These are phyloP conservation scores for Xanthoconium purpureum DNA, from an alignment of 768 basidiomycete species.

Conservation along the genomic window DNA sequence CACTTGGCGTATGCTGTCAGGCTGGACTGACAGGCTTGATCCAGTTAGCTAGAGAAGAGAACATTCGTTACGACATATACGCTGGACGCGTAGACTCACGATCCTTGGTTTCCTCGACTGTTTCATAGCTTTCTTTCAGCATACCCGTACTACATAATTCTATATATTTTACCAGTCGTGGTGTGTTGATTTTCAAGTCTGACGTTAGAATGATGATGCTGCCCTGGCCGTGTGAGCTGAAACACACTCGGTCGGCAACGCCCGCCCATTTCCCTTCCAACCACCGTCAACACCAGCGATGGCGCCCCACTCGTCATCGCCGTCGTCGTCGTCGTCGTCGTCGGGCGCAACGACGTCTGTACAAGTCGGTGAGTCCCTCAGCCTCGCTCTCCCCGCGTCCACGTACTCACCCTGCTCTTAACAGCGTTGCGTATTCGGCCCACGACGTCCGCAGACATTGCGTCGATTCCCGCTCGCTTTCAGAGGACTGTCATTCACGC, in stretches of 20 bases:
- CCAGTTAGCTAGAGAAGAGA: conserved; percentile 1
- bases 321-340: conserved; percentile 51
- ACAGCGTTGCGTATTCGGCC: conserved; percentile 90
- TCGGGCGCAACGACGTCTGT: conserved; percentile 74
- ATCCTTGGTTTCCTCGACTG: conserved; percentile 27
- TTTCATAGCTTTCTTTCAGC: conserved; percentile 22
- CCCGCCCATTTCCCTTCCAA: conserved; percentile 29
- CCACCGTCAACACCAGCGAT: conserved; percentile 43
- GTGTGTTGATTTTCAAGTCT: too few species aligned
- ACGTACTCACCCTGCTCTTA: conserved; percentile 3
- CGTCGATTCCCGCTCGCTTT: conserved; percentile 89
- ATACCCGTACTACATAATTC: conserved; percentile 37
- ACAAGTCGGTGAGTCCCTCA: conserved; percentile 79
- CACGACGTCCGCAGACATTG: conserved; percentile 76
- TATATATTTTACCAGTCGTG: conserved; percentile 19
- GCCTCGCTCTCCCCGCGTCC: background rate
- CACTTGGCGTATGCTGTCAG: background rate
- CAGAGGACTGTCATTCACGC: conserved; percentile 87
- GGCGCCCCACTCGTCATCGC: conserved; percentile 69
- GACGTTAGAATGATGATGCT: background rate
- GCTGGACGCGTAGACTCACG: conserved; percentile 26
- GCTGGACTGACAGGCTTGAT: conserved; percentile 6
- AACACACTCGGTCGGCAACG: conserved; percentile 24
- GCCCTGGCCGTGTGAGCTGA: conserved; percentile 25
- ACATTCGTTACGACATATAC: conserved; percentile 26